Evolutionary conservation across 2,329 filamentous ascomycete genomes (phyloP), one percentile per base, ranked within the genome.

Genomic region (Stagonosporopsis chrysanthemi): DNA sequence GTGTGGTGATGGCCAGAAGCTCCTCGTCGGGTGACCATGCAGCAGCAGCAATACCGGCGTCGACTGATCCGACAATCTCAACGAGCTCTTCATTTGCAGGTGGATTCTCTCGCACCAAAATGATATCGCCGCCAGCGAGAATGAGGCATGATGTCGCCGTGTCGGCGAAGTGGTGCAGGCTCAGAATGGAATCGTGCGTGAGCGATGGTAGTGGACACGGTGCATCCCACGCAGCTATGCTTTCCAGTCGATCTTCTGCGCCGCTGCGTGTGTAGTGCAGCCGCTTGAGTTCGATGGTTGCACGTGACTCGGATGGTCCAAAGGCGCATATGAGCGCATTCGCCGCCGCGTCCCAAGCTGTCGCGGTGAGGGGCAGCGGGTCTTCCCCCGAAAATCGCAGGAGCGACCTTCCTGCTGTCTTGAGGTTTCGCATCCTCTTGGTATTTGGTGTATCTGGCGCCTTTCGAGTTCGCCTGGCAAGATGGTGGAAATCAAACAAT

Each of bases 1-100:
- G 88, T 17, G 95, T 98, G 50, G 89, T 87, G 61, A 99, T 86
- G 52, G 90, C 87, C 41, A 99, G 81, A 17, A 98, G 82, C 74
- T 98, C 94, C 72, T 97, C 94, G 71, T 99, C 95, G 2, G 93
- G 93, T 36, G 94, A 96, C 95, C 95, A 99, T 65, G 87, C 85
- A 15, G 93, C 94, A 15, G 92, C 92, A 23, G 88, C 86, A 67
- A 99, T 97, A 23, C 94, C 95, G 56, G 90, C 90, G 78, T 97
- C 92, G 35, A 99, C 91, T 31, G 92, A 96, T 41, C 95, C 95
- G 62, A 98, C 87, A 66, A 99, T 98, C 77, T 98, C 95, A 66
- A 99, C 92, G 66, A 90, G 88, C 35, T 92, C 90, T 74, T 90
- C 87, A 58, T 84, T 87, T 6, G 82, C 79, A 29, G 83, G 73